Conservation (phyloP, 2,329 filamentous ascomycete species). For the Coniochaeta pulveracea region DNA sequence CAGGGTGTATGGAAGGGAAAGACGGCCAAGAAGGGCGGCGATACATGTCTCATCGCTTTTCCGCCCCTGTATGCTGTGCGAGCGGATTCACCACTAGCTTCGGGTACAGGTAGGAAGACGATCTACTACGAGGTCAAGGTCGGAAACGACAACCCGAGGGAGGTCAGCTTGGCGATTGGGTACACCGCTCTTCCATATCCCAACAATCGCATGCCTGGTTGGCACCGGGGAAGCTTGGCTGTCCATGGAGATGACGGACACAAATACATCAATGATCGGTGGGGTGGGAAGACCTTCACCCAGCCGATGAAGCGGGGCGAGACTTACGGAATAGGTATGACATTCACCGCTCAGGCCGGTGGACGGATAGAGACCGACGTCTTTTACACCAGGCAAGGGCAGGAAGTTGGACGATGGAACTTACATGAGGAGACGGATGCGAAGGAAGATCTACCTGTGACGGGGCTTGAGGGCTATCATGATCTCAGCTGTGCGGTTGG, state of each 20-base stretch:
- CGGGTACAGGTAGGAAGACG: conserved; percentile 26
- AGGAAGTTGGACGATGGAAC: conserved; percentile 51
- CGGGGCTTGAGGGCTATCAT: conserved; percentile 58
- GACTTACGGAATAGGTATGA: conserved; percentile 62
- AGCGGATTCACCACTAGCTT: conserved; percentile 42
- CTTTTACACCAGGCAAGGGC: conserved; percentile 62
- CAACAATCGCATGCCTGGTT: conserved; percentile 65
- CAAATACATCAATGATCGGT: conserved; percentile 63
- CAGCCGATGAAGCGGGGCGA: conserved; percentile 51
- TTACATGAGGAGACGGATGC: conserved; percentile 64
- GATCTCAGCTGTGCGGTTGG: conserved; percentile 64
- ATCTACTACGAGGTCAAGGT: conserved; percentile 66
- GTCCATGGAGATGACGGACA: conserved; percentile 76
- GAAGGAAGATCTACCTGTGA: conserved; percentile 47
- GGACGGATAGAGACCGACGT: conserved; percentile 37
- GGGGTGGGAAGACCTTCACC: conserved; percentile 61
- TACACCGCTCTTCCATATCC: conserved; percentile 67
- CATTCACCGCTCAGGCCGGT: conserved; percentile 26
- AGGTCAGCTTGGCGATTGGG: conserved; percentile 51
- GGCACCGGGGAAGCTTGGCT: conserved; percentile 64
- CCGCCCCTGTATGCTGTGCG: conserved; percentile 56
- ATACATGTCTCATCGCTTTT: conserved; percentile 55
- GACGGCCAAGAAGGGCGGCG: conserved; percentile 29
- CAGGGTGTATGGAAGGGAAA: conserved; percentile 42
- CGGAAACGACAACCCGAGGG: conserved; percentile 24